phyloP scores from a whole-genome alignment of 108 stramenopile species.

The Skeletonema grethae region DNA sequence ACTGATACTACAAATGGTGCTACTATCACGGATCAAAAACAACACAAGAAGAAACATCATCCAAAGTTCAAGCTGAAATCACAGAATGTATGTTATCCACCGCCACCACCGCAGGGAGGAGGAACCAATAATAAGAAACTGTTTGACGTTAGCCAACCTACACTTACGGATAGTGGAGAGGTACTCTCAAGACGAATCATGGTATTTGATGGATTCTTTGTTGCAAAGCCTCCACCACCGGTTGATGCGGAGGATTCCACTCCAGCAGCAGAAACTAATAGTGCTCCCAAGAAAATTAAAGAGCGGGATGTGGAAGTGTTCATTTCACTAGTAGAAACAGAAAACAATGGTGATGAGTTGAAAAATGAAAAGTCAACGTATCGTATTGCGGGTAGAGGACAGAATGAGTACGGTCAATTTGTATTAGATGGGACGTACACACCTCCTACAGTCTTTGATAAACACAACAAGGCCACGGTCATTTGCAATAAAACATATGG shows the following conservation, averaged over 20 bases:
- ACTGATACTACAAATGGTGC: neutral
- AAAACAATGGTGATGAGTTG: neutral
- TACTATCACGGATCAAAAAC: neutral
- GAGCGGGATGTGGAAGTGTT: slow-evolving; percentile 51
- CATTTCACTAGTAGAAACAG: slow-evolving; percentile 5
- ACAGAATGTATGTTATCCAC: slow-evolving; percentile 27
- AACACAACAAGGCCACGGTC: slow-evolving; percentile 3
- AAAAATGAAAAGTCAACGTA: neutral
- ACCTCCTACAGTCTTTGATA: neutral
- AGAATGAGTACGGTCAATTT: slow-evolving; percentile 49
- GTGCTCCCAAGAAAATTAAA: slow-evolving; percentile 33
- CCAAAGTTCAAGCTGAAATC: slow-evolving; percentile 46
- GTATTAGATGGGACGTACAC: slow-evolving; percentile 32
- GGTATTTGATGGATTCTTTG: slow-evolving; percentile 53
- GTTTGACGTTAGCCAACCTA: slow-evolving; percentile 32
- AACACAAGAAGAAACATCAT: neutral
- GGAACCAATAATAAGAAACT: slow-evolving; percentile 3
- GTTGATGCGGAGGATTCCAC: neutral
- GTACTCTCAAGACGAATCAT: slow-evolving; percentile 26
- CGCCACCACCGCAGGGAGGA: neutral
- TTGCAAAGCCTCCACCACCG: neutral
- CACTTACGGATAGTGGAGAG: neutral
- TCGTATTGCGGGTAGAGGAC: slow-evolving; percentile 38
- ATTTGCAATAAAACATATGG: slow-evolving; percentile 34
- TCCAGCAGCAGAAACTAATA: neutral